Conservation (phyloP, 2,329 filamentous ascomycete genomes). For the Nemania sp. region DNA sequence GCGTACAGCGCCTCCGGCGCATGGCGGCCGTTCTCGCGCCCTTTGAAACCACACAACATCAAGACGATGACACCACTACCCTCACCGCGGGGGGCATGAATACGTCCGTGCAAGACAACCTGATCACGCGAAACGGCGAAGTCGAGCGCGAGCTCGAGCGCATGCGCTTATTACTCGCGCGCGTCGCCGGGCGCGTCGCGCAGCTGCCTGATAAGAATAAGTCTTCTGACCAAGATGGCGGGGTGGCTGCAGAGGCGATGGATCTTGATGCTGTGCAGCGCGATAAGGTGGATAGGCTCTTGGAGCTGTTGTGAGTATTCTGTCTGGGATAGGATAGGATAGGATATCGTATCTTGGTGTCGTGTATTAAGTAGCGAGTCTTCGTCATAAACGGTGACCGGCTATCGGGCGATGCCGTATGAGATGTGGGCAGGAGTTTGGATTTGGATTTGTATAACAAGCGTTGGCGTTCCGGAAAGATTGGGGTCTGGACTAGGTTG, state of each 20-base stretch:
- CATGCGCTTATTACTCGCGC: conserved; percentile 65
- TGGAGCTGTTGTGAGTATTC: conserved; percentile 40
- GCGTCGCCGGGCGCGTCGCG: conserved; percentile 59
- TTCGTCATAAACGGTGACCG: too few species aligned
- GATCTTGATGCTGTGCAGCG: conserved; percentile 46
- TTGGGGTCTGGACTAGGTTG: neutral
- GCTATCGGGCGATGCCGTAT: too few species aligned
- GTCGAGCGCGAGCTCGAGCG: conserved; percentile 68
- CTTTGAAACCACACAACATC: conserved; percentile 47
- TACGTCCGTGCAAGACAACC: conserved; percentile 61
- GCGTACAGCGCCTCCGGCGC: conserved; percentile 51
- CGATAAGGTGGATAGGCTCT: conserved; percentile 47
- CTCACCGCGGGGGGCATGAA: conserved; percentile 27
- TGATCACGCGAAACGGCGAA: conserved; percentile 66
- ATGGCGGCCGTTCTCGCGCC: conserved; percentile 57
- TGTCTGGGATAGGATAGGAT: too few species aligned
- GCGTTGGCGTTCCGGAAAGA: conserved; percentile 13
- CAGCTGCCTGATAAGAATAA: conserved; percentile 39
- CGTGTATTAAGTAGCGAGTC: neutral
- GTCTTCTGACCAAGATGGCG: neutral
- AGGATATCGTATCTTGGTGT: neutral
- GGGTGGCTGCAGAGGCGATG: conserved; percentile 29
- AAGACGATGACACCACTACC: conserved; percentile 29
- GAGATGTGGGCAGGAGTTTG: too few species aligned
- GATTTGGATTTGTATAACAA: neutral